Conservation (phyloP, 2,329 filamentous ascomycete genomes). For the Myriosclerotinia curreyana region DNA sequence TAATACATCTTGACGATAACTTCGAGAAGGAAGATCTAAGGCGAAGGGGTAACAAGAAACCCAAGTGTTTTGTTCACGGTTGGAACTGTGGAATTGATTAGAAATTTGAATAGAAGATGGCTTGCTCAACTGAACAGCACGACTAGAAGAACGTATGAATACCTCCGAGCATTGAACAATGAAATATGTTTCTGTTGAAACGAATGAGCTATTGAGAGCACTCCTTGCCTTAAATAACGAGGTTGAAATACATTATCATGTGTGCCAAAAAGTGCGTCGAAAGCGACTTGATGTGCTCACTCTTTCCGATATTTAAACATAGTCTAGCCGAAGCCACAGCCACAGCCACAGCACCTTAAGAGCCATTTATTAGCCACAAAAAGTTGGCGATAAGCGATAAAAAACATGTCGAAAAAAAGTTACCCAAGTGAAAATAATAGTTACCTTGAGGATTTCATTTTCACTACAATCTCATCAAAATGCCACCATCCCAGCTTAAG, state of each 20-base stretch:
- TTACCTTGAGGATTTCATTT: background rate
- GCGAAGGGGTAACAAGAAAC: background rate
- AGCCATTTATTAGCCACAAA: slow-evolving; percentile 1
- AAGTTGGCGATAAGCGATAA: slow-evolving; percentile 15
- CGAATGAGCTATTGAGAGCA: no score
- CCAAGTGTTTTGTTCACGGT: background rate
- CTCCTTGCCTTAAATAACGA: no score
- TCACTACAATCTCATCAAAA: slow-evolving; percentile 43
- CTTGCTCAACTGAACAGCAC: background rate
- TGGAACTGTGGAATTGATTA: background rate
- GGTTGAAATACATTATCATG: no score
- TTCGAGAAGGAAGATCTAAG: background rate
- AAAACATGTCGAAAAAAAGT: slow-evolving; percentile 15
- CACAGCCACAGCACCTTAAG: background rate
- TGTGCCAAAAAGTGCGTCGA: no score
- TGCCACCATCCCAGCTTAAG: slow-evolving; percentile 96
- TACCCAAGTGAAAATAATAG: background rate
- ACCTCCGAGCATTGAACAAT: no score
- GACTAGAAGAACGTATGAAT: background rate
- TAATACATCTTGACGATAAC: background rate
- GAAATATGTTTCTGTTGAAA: no score
- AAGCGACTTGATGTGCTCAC: no score
- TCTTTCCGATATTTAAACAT: no score
- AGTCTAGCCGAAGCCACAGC: no score
- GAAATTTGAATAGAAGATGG: background rate